These are phyloP conservation scores for Evansstolkia leycettana DNA, from an alignment of 495 filamentous ascomycete species.

Conservation along the genomic window DNA sequence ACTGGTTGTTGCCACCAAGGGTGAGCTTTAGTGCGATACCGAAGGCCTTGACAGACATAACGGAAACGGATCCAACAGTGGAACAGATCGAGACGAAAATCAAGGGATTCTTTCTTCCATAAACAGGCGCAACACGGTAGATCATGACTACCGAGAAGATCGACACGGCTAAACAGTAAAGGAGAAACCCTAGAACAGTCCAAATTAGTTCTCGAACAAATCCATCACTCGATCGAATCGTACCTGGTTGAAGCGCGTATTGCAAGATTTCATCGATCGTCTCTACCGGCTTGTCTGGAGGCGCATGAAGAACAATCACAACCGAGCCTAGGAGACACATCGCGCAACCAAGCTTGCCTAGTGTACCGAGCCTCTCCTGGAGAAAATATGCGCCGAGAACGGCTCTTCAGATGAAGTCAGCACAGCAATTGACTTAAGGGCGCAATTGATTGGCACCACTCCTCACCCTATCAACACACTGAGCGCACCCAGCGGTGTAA, in stretches of 20 bases:
- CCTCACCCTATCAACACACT: slow-evolving; percentile 81
- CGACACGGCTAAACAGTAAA: slow-evolving; percentile 66
- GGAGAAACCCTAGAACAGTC: slow-evolving; percentile 55
- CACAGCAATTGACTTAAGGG: slow-evolving; percentile 2
- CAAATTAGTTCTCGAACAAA: neutral
- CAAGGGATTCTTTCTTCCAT: slow-evolving; percentile 90
- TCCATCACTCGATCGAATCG: slow-evolving; percentile 6
- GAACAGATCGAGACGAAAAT: slow-evolving; percentile 96
- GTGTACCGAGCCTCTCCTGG: slow-evolving; percentile 70
- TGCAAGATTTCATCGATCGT: slow-evolving; percentile 78
- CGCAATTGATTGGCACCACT: neutral
- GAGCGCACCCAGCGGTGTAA: slow-evolving; percentile 86
- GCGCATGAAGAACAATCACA: slow-evolving; percentile 94
- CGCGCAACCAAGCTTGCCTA: slow-evolving; percentile 91
- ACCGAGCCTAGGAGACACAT: slow-evolving; percentile 93
- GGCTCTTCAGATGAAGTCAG: slow-evolving; percentile 42
- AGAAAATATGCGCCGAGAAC: slow-evolving; percentile 92
- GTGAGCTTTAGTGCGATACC: slow-evolving; percentile 94
- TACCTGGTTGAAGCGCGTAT: slow-evolving; percentile 85
- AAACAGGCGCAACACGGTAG: slow-evolving; percentile 74
- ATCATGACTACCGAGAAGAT: slow-evolving; percentile 89
- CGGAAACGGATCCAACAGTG: slow-evolving; percentile 88
- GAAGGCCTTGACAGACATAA: slow-evolving; percentile 98
- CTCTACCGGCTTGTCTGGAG: slow-evolving; percentile 79
- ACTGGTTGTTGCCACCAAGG: slow-evolving; percentile 83